phyloP scores from a whole-genome alignment of 371 early-diverging fungal species.

The Rhizopus stolonifer region DNA sequence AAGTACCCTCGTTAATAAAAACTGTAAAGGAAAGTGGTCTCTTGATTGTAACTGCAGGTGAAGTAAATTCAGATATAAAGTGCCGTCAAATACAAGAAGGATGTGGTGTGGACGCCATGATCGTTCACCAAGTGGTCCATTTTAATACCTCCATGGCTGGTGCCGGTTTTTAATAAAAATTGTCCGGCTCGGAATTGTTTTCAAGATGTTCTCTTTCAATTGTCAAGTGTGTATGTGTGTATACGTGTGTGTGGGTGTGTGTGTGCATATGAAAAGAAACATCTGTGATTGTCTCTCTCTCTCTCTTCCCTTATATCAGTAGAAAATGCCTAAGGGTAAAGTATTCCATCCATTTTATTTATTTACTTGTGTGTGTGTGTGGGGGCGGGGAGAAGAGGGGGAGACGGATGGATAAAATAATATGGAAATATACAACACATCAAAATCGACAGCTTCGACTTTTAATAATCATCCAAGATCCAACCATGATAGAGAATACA shows the following conservation, averaged over 20 bases:
- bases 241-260: neutral
- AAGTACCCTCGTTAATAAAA: slow-evolving; percentile 84
- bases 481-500: neutral
- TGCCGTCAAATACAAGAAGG: slow-evolving; percentile 72
- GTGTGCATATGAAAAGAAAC: neutral
- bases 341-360: neutral
- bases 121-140: slow-evolving; percentile 53
- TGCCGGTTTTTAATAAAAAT: slow-evolving; percentile 38
- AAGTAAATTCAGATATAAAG: slow-evolving; percentile 60
- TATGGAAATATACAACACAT: no score
- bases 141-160: slow-evolving; percentile 53
- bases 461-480: no score
- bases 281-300: neutral
- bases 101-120: slow-evolving; percentile 86
- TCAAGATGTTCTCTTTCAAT: neutral
- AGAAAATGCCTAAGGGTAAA: slow-evolving; percentile 21
- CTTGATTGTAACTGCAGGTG: slow-evolving; percentile 84
- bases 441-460: no score
- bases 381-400: slow-evolving; percentile 1
- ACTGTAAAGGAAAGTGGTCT: slow-evolving; percentile 90
- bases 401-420: slow-evolving; percentile 32
- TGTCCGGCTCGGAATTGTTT: neutral
- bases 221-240: no score
- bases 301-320: slow-evolving; percentile 20
- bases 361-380: neutral